These are phyloP conservation scores for Amanita brunnescens DNA, from an alignment of 768 basidiomycete species.

Conservation along the genomic window DNA sequence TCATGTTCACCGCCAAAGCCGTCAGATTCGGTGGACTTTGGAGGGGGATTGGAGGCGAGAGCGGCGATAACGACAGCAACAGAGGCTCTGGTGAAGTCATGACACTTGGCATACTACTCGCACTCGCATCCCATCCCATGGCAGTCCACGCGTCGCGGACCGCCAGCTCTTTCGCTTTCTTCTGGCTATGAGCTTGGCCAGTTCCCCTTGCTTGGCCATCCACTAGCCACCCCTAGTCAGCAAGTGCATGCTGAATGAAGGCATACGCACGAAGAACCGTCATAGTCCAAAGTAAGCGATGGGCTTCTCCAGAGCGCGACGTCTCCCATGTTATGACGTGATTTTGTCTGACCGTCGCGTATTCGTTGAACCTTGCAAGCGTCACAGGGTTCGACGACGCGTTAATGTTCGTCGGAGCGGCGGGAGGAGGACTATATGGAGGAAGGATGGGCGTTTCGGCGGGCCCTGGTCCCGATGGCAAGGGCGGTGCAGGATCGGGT, in stretches of 20 bases:
- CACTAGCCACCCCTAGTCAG: neutral
- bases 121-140: conserved; percentile 4
- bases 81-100: neutral
- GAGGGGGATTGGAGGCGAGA: neutral
- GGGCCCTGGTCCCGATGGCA: neutral
- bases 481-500: neutral
- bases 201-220: neutral
- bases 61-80: neutral
- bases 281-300: conserved; percentile 2
- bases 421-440: neutral
- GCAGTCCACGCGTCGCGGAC: conserved; percentile 4
- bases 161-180: neutral
- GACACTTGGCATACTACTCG: neutral
- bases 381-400: neutral
- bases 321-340: neutral
- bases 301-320: neutral
- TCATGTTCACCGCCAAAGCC: neutral
- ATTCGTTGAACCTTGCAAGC: neutral
- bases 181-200: neutral
- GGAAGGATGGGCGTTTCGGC: neutral
- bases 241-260: neutral
- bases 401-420: neutral
- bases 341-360: neutral
- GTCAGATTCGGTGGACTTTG: neutral
- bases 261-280: neutral